phyloP scores from a whole-genome alignment of 345 rosid species.

The Acer saccharum region DNA sequence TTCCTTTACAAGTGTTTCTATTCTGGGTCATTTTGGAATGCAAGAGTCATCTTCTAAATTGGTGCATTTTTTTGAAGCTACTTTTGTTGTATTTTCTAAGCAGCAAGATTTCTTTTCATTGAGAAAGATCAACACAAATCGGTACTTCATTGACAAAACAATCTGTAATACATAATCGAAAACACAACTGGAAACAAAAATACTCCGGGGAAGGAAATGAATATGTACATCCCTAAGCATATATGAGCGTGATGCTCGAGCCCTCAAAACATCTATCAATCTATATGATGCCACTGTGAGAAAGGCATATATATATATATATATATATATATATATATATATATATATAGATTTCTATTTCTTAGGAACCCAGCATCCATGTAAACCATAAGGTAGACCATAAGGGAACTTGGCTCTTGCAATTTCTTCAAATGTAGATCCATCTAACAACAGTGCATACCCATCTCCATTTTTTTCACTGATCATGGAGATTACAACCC shows the following conservation, averaged over 20 bases:
- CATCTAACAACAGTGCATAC: slow-evolving; percentile 77
- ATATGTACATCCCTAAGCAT: not conserved
- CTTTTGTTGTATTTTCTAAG: not conserved
- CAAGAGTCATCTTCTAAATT: not conserved
- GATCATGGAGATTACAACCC: slow-evolving; percentile 81
- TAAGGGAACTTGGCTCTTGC: slow-evolving; percentile 95
- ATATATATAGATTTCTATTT: slow-evolving; percentile 2
- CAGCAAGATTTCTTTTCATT: not conserved
- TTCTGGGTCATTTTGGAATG: not conserved
- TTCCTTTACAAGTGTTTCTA: not conserved
- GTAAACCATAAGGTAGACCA: slow-evolving; percentile 91
- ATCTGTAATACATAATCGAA: not conserved
- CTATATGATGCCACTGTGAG: not conserved
- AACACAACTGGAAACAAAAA: not conserved
- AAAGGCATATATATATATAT: not conserved
- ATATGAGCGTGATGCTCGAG: not conserved
- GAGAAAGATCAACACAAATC: not conserved
- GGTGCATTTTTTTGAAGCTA: not conserved
- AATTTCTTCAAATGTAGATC: slow-evolving; percentile 80
- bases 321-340: not conserved
- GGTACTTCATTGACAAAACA: not conserved
- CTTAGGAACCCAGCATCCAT: slow-evolving; percentile 96
- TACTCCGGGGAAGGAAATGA: not conserved
- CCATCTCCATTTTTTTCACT: slow-evolving; percentile 85
- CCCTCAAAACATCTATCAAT: not conserved